Percentiles rank a stretch among this genome's conserved stretches.
Conservation (phyloP, 2,329 filamentous ascomycete species). For the Fusarium sacchari region DNA sequence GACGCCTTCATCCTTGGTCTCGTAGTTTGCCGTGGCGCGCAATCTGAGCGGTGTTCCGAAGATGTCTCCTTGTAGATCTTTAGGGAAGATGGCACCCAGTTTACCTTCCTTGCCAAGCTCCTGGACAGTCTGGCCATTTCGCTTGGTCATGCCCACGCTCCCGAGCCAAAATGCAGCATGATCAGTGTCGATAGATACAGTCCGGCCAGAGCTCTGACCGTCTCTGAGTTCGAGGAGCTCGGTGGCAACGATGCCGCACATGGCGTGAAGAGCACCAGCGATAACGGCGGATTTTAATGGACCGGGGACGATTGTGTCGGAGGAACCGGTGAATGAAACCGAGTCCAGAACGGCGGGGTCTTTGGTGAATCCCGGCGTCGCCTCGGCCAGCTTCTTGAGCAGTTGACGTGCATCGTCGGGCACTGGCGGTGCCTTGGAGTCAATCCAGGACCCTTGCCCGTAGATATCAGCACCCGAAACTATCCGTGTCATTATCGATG, state of each 20-base stretch:
- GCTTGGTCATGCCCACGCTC: neutral
- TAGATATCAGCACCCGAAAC: neutral
- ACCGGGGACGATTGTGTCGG: neutral
- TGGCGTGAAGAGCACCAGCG: neutral
- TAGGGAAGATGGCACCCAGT: neutral
- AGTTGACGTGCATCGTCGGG: neutral
- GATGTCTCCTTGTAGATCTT: neutral
- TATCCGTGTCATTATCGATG: neutral
- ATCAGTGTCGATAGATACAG: neutral
- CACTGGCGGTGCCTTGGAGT: neutral
- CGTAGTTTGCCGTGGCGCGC: slow-evolving; percentile 32
- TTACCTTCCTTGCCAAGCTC: neutral
- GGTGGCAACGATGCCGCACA: neutral
- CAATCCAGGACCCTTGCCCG: neutral
- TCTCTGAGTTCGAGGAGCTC: neutral
- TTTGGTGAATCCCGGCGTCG: neutral
- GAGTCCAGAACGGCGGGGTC: neutral
- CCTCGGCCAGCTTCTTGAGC: neutral
- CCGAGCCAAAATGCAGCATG: neutral
- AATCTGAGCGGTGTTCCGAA: neutral
- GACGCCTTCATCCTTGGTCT: neutral
- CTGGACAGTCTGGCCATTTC: neutral
- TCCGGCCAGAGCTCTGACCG: neutral
- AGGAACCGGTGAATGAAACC: neutral
- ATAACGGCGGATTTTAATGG: neutral